These are phyloP conservation scores for Austroboletus niveus DNA, from an alignment of 1,284 basidiomycete genomes.

Conservation along the genomic window DNA sequence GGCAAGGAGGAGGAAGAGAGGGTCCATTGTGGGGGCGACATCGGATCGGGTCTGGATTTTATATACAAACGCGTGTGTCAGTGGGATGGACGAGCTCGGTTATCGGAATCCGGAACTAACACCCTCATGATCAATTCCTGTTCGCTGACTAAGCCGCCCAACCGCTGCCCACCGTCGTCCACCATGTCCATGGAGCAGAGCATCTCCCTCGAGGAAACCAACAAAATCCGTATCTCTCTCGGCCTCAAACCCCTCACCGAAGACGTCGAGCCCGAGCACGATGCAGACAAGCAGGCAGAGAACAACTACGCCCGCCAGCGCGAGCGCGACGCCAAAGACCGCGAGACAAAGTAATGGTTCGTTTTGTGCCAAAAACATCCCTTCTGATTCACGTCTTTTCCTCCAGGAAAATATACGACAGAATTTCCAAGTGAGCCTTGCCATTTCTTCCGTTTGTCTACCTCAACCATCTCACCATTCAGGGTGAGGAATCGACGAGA, in stretches of 20 bases:
- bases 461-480: slow-evolving; percentile 48
- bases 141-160: slow-evolving; percentile 24
- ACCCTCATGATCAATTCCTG: too few species aligned
- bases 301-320: slow-evolving; percentile 77
- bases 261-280: slow-evolving; percentile 61
- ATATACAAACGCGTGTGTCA: neutral
- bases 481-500: slow-evolving; percentile 92
- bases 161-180: neutral
- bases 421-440: slow-evolving; percentile 84
- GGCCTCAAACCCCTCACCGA: slow-evolving; percentile 93
- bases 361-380: slow-evolving; percentile 8
- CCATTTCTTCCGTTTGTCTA: slow-evolving; percentile 31
- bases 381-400: slow-evolving; percentile 31
- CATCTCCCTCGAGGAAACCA: slow-evolving; percentile 95
- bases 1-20: slow-evolving; percentile 2
- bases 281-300: slow-evolving; percentile 80
- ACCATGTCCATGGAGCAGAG: slow-evolving; percentile 78
- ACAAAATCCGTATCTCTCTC: slow-evolving; percentile 92
- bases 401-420: slow-evolving; percentile 69
- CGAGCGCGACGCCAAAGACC: slow-evolving; percentile 68
- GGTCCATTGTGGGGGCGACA: slow-evolving; percentile 11
- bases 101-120: slow-evolving; percentile 1
- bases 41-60: slow-evolving; percentile 6
- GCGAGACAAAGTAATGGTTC: slow-evolving; percentile 67
- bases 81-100: slow-evolving; percentile 1